Conservation (phyloP, 1,139 yeast species). For the Saccharomycopsis hybrid region DNA sequence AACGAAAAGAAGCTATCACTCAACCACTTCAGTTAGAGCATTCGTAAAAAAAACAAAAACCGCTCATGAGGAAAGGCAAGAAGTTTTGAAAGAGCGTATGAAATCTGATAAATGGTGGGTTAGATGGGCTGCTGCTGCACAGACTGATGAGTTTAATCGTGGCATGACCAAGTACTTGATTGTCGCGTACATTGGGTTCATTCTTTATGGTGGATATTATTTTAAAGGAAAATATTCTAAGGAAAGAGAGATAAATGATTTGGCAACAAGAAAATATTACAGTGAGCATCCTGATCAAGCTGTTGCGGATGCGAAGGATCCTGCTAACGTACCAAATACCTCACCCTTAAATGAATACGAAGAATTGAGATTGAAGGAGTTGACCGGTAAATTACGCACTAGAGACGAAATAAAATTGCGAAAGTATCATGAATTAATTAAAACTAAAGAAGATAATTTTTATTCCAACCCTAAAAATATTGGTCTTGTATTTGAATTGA, state of each 20-base stretch:
- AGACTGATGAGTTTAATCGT: constrained; percentile 39
- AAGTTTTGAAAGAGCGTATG: constrained; percentile 5
- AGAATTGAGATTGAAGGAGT: constrained; percentile 48
- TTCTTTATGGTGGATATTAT: constrained; percentile 56
- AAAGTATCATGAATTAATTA: constrained; percentile 35
- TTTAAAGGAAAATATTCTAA: constrained; percentile 61
- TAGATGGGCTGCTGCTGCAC: constrained; percentile 42
- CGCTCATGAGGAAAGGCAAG: constrained; percentile 2
- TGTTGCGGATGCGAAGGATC: too few species aligned
- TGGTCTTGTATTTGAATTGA: constrained; percentile 32
- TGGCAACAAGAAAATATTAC: too few species aligned
- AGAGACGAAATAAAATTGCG: constrained; percentile 49
- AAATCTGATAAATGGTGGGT: constrained; percentile 22
- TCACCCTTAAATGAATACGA: constrained; percentile 52
- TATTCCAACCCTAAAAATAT: constrained; percentile 40
- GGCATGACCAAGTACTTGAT: constrained; percentile 49
- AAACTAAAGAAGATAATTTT: constrained; percentile 41
- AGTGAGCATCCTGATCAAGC: constrained; percentile 37
- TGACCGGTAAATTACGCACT: constrained; percentile 41
- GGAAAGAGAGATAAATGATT: constrained; percentile 51
- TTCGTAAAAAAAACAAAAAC: too few species aligned
- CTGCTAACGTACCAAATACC: constrained; percentile 5
- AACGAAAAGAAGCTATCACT: too few species aligned
- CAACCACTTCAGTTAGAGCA: too few species aligned
- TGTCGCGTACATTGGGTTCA: constrained; percentile 48